phyloP scores from a whole-genome alignment of 257 asterid genomes.

The Ballota nigra region DNA sequence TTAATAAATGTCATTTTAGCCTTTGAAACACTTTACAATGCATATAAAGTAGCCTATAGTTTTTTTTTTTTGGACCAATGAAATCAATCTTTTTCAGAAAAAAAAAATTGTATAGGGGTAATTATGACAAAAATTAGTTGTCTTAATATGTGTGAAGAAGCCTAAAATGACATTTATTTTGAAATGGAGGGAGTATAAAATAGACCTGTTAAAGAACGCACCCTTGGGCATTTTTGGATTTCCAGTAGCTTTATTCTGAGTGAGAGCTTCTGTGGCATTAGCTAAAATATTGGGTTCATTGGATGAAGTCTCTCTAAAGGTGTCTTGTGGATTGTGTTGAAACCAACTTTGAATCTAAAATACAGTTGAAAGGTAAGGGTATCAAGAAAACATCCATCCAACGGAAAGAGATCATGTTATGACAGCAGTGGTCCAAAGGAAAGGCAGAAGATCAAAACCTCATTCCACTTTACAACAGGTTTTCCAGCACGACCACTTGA shows the following conservation, averaged over 20 bases:
- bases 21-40: too few species aligned
- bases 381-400: slow-evolving; percentile 19
- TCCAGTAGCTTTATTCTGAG: slow-evolving; percentile 30
- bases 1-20: too few species aligned
- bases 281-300: slow-evolving; percentile 23
- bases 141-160: too few species aligned
- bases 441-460: slow-evolving; percentile 46
- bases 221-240: slow-evolving; percentile 33
- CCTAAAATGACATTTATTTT: too few species aligned
- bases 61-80: too few species aligned
- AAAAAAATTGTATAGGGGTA: too few species aligned
- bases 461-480: slow-evolving; percentile 71
- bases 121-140: too few species aligned
- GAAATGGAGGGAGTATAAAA: too few species aligned
- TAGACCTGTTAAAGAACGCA: slow-evolving; percentile 23
- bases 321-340: slow-evolving; percentile 45
- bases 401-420: slow-evolving; percentile 3
- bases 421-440: slow-evolving; percentile 1
- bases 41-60: too few species aligned
- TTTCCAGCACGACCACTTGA: slow-evolving; percentile 90
- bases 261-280: slow-evolving; percentile 30
- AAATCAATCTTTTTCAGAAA: too few species aligned
- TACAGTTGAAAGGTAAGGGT: slow-evolving; percentile 11
- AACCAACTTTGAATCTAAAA: slow-evolving; percentile 74
- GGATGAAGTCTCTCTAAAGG: slow-evolving; percentile 31